Percentiles rank a stretch among this genome's conserved stretches.
Conservation (phyloP, 768 basidiomycete genomes). For the Boletus coccyginus region DNA sequence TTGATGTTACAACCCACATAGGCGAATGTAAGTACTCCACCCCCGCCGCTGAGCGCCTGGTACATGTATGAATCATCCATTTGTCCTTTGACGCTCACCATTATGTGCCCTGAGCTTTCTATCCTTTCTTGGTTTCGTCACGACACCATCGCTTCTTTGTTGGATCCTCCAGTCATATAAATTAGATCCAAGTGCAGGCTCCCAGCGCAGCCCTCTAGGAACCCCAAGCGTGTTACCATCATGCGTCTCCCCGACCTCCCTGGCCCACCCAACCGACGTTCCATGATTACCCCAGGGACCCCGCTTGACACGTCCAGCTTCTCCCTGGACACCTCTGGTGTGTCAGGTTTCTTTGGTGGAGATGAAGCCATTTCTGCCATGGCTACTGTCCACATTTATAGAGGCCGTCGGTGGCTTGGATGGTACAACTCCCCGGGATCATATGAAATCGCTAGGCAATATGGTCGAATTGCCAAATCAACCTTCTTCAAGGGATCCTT, state of each 20-base stretch:
- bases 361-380: slow-evolving; percentile 33
- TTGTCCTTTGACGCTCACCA: too few relatives aligned
- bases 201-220: neutral
- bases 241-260: slow-evolving; percentile 3
- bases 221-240: neutral
- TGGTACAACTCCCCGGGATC: slow-evolving; percentile 36
- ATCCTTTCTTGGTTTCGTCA: too few relatives aligned
- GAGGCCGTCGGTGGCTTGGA: slow-evolving; percentile 26
- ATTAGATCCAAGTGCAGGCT: neutral
- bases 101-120: too few relatives aligned
- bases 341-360: slow-evolving; percentile 32
- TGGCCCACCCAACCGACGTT: neutral
- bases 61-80: too few relatives aligned
- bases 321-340: slow-evolving; percentile 24
- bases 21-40: too few relatives aligned
- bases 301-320: slow-evolving; percentile 1
- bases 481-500: slow-evolving; percentile 10
- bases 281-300: neutral
- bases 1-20: too few relatives aligned
- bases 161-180: neutral
- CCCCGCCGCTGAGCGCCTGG: too few relatives aligned
- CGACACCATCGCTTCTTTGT: neutral
- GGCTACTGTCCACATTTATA: slow-evolving; percentile 27
- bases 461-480: slow-evolving; percentile 20
- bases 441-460: slow-evolving; percentile 26